phyloP scores from a whole-genome alignment of 805 yeast genomes.

The Saccharomycopsis sp. region DNA sequence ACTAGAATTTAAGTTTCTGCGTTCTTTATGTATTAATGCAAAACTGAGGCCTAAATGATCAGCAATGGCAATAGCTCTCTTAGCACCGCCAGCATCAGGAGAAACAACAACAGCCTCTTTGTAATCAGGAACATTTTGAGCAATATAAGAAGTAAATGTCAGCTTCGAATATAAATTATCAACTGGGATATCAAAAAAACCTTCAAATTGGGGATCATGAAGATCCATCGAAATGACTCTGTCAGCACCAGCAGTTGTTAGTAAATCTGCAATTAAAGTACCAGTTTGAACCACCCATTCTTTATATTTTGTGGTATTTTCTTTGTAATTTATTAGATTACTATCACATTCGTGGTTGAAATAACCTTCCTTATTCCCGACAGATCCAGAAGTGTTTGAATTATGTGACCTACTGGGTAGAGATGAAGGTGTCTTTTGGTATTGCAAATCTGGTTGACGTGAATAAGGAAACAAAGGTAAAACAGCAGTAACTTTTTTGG shows the following conservation, averaged over 20 bases:
- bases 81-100: constrained; percentile 99
- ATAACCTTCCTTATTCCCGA: constrained; percentile 1
- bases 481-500: constrained; percentile 81
- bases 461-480: constrained; percentile 92
- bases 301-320: constrained; percentile 59
- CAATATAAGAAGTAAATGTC: constrained; percentile 73
- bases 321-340: constrained; percentile 23
- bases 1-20: constrained; percentile 37
- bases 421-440: constrained; percentile 28
- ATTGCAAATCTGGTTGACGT: constrained; percentile 91
- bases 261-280: constrained; percentile 75
- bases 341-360: background rate
- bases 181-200: constrained; percentile 92
- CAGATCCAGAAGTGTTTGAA: background rate
- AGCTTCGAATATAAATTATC: constrained; percentile 90
- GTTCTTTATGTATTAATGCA: constrained; percentile 92
- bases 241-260: constrained; percentile 92
- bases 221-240: constrained; percentile 95
- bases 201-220: constrained; percentile 97
- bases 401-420: too few species aligned
- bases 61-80: constrained; percentile 89
- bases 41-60: constrained; percentile 81
- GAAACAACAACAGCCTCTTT: constrained; percentile 85
- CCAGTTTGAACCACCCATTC: constrained; percentile 97
- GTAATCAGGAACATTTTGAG: constrained; percentile 65